Conservation (phyloP, 495 filamentous ascomycete genomes). For the Penicillium verhagenii region DNA sequence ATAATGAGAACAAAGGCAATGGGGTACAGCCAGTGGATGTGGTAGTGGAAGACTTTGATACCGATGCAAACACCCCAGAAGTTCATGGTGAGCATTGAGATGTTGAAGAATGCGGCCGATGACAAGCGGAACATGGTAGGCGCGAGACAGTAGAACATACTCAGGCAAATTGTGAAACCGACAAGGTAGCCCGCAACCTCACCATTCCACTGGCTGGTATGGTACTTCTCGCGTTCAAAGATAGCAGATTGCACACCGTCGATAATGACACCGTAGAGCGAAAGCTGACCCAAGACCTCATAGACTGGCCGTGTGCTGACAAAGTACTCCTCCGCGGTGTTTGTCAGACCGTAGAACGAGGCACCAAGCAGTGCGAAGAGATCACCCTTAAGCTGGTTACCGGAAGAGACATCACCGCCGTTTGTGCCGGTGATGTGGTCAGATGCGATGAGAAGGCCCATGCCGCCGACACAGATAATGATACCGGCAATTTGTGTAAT, state of each 20-base stretch:
- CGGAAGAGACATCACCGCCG: conserved; percentile 56
- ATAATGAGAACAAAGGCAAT: conserved; percentile 93
- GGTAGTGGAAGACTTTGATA: conserved; percentile 75
- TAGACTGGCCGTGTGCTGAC: conserved; percentile 84
- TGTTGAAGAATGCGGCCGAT: conserved; percentile 93
- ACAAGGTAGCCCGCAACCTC: conserved; percentile 75
- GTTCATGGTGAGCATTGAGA: conserved; percentile 88
- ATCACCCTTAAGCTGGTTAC: conserved; percentile 83
- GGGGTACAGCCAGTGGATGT: conserved; percentile 88
- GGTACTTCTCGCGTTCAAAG: conserved; percentile 78
- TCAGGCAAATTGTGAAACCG: conserved; percentile 81
- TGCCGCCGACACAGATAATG: conserved; percentile 85
- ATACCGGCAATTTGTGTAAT: conserved; percentile 80
- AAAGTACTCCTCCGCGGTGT: conserved; percentile 90
- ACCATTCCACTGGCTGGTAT: conserved; percentile 60
- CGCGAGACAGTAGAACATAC: conserved; percentile 82
- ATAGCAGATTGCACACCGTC: conserved; percentile 87
- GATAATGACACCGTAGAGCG: conserved; percentile 85
- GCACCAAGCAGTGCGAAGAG: conserved; percentile 87
- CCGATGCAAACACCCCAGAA: conserved; percentile 97
- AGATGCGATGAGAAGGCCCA: conserved; percentile 82
- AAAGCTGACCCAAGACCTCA: conserved; percentile 90
- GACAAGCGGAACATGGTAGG: conserved; percentile 86
- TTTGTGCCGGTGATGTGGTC: conserved; percentile 75
- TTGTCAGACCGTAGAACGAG: conserved; percentile 86